Percentiles rank a stretch among this genome's conserved stretches.
These are phyloP conservation scores for Pyropia yezoensis DNA, from an alignment of 23 red algal genomes.

Conservation along the genomic window DNA sequence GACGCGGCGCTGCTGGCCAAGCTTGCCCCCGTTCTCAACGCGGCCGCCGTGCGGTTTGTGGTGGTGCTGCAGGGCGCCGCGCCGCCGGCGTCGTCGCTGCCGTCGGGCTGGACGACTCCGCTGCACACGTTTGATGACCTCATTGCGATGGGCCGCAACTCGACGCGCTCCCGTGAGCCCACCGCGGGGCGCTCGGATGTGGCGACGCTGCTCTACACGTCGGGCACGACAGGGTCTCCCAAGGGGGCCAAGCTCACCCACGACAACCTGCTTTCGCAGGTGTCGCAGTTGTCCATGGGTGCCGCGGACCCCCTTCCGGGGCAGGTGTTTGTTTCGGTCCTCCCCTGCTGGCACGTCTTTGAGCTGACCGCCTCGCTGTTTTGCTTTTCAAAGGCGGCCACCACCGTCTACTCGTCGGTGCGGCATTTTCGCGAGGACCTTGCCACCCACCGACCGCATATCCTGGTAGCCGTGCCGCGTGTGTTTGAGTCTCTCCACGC, in stretches of 20 bases:
- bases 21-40: conserved; percentile 15
- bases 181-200: conserved; percentile 26
- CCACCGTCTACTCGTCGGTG: conserved; percentile 72
- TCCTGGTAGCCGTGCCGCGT: conserved; percentile 80
- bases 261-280: conserved; percentile 63
- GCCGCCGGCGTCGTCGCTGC: conserved; percentile 17
- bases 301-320: conserved; percentile 51
- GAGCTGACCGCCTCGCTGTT: conserved; percentile 75
- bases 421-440: conserved; percentile 82
- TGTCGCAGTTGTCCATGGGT: conserved; percentile 40
- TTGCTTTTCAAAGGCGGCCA: conserved; percentile 52
- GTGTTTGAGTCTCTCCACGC: conserved; percentile 84
- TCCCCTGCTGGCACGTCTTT: conserved; percentile 99
- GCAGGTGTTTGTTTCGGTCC: conserved; percentile 72
- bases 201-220: conserved; percentile 86
- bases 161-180: conserved; percentile 1
- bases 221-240: conserved; percentile 83
- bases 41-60: conserved; percentile 28
- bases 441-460: conserved; percentile 36
- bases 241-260: conserved; percentile 92
- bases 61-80: conserved; percentile 52
- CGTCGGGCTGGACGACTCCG: neutral
- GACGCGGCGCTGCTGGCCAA: conserved; percentile 26
- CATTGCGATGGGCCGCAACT: conserved; percentile 20
- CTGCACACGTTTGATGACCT: conserved; percentile 66